Conservation (phyloP, 1,139 yeast genomes). For the Yamadazyma epiphylla region DNA sequence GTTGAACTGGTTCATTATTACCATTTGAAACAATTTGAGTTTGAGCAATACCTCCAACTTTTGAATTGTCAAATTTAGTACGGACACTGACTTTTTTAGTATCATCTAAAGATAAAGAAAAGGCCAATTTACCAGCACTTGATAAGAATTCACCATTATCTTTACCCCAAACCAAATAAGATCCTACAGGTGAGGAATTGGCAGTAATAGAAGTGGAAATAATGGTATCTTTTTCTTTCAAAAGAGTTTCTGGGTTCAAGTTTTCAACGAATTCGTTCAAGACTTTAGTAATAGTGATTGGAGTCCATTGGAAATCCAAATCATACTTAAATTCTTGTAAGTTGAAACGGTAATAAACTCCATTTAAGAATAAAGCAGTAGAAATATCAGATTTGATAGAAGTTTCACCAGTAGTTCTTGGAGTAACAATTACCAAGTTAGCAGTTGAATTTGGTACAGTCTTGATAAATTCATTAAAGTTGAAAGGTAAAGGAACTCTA, state of each 20-base stretch:
- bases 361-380: constrained; percentile 62
- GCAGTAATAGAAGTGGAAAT: constrained; percentile 25
- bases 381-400: constrained; percentile 66
- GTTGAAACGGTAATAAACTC: constrained; percentile 34
- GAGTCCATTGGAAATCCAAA: constrained; percentile 55
- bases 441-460: constrained; percentile 57
- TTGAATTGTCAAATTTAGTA: constrained; percentile 66
- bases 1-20: constrained; percentile 22
- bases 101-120: constrained; percentile 66
- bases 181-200: constrained; percentile 43
- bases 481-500: constrained; percentile 79
- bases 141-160: constrained; percentile 56
- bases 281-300: constrained; percentile 48
- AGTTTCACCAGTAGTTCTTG: constrained; percentile 26
- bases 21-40: constrained; percentile 58
- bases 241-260: constrained; percentile 25
- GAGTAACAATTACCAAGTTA: constrained; percentile 57
- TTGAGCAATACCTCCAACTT: constrained; percentile 75
- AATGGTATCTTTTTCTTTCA: constrained; percentile 6
- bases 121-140: constrained; percentile 66
- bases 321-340: constrained; percentile 53
- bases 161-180: constrained; percentile 63
- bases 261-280: constrained; percentile 40
- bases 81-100: constrained; percentile 51
- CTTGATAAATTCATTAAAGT: constrained; percentile 53